Base-by-base conservation (phyloP, 148 eudicot species). In the Arctostaphylos glauca region DNA sequence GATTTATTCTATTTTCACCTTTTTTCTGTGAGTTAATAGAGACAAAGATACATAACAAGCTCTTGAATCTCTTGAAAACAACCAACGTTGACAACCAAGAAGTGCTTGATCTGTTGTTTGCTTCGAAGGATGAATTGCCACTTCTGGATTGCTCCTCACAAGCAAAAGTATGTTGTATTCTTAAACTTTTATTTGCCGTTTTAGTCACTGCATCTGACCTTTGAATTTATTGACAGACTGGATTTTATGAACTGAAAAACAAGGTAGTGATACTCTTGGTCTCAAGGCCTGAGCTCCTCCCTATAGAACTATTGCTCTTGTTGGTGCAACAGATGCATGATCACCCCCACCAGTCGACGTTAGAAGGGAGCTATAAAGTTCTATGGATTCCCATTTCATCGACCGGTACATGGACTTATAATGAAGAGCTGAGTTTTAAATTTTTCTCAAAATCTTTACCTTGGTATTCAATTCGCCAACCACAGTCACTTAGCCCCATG, bases 371-470 rank as follows among this genome's bases (percentile, higher is more conserved):
- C 59, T 91, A 86, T 48, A 86, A 87, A n/a, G 83, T 94, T 48
- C 6, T 94, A 46, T 94, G 96, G 98, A 56, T 94, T 77, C 94
- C 98, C 43, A 77, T 91, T 52, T 47, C 89, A 78, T 60, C 83
- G 77, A 84, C 90, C 6, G 64, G 66, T 31, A 66, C 76, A 41
- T 94, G 94, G 98, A 89, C 83, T 70, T 59, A 15, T 76, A 72
- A 80, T 15, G 93, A 91, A 25, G 67, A 90, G 76, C 75, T 67
- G 54, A 73, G 23, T 56, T 93, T 82, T 81, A 76, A 74, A 52
- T 73, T 87, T 80, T 41, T 94, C 21, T 93, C 98, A 44, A 90
- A 83, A 84, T 87, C 90, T 77, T 85, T 94, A 86, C 93, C 96
- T 4, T 93, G 93, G 93, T 81, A 87, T 85, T 89, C 93, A 31